phyloP scores from a whole-genome alignment of 306 rosid species.

The Quercus suber region DNA sequence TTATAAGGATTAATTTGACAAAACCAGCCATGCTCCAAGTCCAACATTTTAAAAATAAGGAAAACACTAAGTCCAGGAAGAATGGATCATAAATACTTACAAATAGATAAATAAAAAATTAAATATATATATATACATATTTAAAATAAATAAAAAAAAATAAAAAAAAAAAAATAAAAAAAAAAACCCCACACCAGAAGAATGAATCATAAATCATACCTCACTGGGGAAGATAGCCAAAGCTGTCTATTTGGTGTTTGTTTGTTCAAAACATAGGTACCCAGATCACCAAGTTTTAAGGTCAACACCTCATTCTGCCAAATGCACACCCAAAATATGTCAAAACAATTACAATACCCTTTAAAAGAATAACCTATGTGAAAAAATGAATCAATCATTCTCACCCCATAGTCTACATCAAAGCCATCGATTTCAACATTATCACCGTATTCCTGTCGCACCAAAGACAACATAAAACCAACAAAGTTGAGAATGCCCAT shows the following conservation, averaged over 20 bases:
- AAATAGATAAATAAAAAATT: too few species aligned
- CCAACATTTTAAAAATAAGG: background rate
- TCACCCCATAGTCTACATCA: slow-evolving; percentile 91
- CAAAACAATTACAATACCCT: background rate
- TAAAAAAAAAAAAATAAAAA: too few species aligned
- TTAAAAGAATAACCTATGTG: slow-evolving; percentile 9
- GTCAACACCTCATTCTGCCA: slow-evolving; percentile 82
- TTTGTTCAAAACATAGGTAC: slow-evolving; percentile 81
- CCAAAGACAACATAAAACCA: slow-evolving; percentile 18
- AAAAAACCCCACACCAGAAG: background rate
- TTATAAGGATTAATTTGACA: background rate
- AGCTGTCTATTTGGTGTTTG: slow-evolving; percentile 88
- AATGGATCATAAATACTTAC: background rate
- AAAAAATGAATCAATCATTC: slow-evolving; percentile 22
- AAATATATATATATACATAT: too few species aligned
- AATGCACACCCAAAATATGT: slow-evolving; percentile 15
- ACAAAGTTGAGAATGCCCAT: background rate
- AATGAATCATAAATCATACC: slow-evolving; percentile 38
- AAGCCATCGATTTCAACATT: slow-evolving; percentile 68
- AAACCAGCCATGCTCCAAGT: background rate
- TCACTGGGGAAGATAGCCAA: slow-evolving; percentile 86
- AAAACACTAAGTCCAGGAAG: background rate
- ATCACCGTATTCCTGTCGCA: slow-evolving; percentile 76
- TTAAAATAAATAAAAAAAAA: too few species aligned
- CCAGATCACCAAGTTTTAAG: slow-evolving; percentile 62